Percentiles rank a stretch among this genome's conserved stretches.
These are phyloP conservation scores for Fraxinus sp. DNA, from an alignment of 305 asterid species.

Conservation along the genomic window DNA sequence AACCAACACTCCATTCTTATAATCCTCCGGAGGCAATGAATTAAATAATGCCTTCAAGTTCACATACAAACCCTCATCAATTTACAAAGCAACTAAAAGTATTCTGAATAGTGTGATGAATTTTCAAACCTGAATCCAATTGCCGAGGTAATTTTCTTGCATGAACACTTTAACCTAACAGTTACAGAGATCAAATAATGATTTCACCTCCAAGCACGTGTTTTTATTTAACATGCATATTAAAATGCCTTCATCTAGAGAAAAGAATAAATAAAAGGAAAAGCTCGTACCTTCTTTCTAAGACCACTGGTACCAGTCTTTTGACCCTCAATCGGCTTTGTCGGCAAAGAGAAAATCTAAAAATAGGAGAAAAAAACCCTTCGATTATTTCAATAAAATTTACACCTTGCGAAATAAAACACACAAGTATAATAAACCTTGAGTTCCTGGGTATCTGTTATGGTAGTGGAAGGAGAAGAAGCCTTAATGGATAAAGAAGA, in stretches of 20 bases:
- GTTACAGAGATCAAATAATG: conserved; percentile 23
- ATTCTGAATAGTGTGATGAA: conserved; percentile 17
- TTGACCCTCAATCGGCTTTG: conserved; percentile 85
- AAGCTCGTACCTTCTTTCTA: conserved; percentile 64
- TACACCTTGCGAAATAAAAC: conserved; percentile 11
- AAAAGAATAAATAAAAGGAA: neutral
- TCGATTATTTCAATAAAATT: conserved; percentile 6
- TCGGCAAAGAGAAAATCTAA: conserved; percentile 65
- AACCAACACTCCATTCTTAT: conserved; percentile 73
- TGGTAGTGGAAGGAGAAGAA: conserved; percentile 47
- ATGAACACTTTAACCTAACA: conserved; percentile 78
- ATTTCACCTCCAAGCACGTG: conserved; percentile 16
- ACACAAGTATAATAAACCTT: conserved; percentile 41
- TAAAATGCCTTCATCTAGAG: conserved; percentile 18
- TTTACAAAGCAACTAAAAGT: conserved; percentile 16
- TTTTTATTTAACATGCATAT: neutral
- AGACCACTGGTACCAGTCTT: conserved; percentile 98
- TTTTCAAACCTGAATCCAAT: conserved; percentile 91
- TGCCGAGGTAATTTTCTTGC: conserved; percentile 88
- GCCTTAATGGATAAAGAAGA: conserved; percentile 36
- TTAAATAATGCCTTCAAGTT: conserved; percentile 72
- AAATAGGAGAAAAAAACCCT: neutral
- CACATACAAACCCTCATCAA: conserved; percentile 31
- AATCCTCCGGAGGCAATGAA: conserved; percentile 87
- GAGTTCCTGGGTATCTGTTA: conserved; percentile 56